A percentile compares a stretch with the other conserved stretches of the same genome.
Conservation (phyloP, 2,329 filamentous ascomycete genomes). For the Cytospora chrysosperma region DNA sequence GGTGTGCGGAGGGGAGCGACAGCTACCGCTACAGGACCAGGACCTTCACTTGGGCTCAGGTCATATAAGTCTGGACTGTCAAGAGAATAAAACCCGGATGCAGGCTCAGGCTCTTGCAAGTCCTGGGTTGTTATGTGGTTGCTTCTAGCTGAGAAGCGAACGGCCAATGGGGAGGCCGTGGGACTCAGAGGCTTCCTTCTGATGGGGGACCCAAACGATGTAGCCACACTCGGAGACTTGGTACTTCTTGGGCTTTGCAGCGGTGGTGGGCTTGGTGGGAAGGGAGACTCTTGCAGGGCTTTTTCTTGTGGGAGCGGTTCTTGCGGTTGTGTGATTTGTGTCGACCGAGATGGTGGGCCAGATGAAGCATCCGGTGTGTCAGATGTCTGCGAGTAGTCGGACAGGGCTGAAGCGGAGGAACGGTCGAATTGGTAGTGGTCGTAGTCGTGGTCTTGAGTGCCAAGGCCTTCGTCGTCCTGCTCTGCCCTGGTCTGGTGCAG, state of each 20-base stretch:
- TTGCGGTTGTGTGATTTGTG: slow-evolving; percentile 7
- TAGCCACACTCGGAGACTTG: slow-evolving; percentile 34
- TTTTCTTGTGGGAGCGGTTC: slow-evolving; percentile 13
- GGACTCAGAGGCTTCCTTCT: slow-evolving; percentile 61
- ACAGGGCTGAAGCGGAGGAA: slow-evolving; percentile 8
- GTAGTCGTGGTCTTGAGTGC: slow-evolving; percentile 23
- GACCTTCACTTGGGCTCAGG: slow-evolving; percentile 39
- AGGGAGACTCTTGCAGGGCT: slow-evolving; percentile 7
- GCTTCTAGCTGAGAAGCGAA: slow-evolving; percentile 46
- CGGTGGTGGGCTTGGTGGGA: slow-evolving; percentile 16
- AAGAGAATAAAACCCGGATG: slow-evolving; percentile 53
- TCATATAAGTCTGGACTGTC: slow-evolving; percentile 65
- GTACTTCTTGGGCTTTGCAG: slow-evolving; percentile 32
- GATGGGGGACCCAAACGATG: slow-evolving; percentile 40
- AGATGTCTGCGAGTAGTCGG: slow-evolving; percentile 21
- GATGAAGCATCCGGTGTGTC: slow-evolving; percentile 26
- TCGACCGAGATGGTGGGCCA: slow-evolving; percentile 17
- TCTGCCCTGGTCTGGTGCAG: slow-evolving; percentile 19
- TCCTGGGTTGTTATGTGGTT: slow-evolving; percentile 39
- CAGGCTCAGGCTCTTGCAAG: slow-evolving; percentile 46
- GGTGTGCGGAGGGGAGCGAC: slow-evolving; percentile 19
- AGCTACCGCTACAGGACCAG: slow-evolving; percentile 11
- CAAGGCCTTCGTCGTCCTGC: slow-evolving; percentile 16
- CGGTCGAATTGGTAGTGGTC: slow-evolving; percentile 24
- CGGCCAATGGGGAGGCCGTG: slow-evolving; percentile 51